Conservation (phyloP, 805 yeast species). For the Metschnikowia lochheadii region DNA sequence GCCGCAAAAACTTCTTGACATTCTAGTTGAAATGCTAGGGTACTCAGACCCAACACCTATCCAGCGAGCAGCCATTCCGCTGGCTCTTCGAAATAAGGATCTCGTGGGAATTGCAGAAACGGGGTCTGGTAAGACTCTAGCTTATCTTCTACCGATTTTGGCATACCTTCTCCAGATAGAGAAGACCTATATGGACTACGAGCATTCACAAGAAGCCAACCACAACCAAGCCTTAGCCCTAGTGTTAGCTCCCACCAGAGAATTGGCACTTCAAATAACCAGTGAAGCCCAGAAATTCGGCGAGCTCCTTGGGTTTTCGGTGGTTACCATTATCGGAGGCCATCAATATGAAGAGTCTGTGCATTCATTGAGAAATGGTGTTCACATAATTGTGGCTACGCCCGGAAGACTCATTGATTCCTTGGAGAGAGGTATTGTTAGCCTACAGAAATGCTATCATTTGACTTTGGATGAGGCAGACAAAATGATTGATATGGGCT, state of each 20-base stretch:
- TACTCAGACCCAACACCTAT: conserved; percentile 81
- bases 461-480: conserved; percentile 92
- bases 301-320: conserved; percentile 35
- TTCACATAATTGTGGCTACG: conserved; percentile 84
- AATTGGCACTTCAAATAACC: conserved; percentile 84
- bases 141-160: conserved; percentile 72
- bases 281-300: conserved; percentile 56
- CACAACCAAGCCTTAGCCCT: conserved; percentile 70
- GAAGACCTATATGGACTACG: conserved; percentile 28
- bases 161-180: conserved; percentile 43
- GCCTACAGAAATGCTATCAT: conserved; percentile 57
- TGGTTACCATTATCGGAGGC: conserved; percentile 82
- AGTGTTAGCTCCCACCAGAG: conserved; percentile 89
- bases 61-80: conserved; percentile 84
- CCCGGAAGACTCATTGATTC: conserved; percentile 90
- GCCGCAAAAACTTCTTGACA: conserved; percentile 15
- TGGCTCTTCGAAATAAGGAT: conserved; percentile 56
- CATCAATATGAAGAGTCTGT: conserved; percentile 76
- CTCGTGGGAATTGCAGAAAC: conserved; percentile 91
- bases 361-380: conserved; percentile 54
- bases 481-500: conserved; percentile 92
- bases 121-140: conserved; percentile 92
- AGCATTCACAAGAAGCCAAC: conserved; percentile 43
- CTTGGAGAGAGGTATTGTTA: conserved; percentile 60
- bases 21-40: conserved; percentile 35